A percentile compares a stretch with the other conserved stretches of the same genome.
phyloP scores from a whole-genome alignment of 2,329 filamentous ascomycete species.

The Claviceps fusiformis region DNA sequence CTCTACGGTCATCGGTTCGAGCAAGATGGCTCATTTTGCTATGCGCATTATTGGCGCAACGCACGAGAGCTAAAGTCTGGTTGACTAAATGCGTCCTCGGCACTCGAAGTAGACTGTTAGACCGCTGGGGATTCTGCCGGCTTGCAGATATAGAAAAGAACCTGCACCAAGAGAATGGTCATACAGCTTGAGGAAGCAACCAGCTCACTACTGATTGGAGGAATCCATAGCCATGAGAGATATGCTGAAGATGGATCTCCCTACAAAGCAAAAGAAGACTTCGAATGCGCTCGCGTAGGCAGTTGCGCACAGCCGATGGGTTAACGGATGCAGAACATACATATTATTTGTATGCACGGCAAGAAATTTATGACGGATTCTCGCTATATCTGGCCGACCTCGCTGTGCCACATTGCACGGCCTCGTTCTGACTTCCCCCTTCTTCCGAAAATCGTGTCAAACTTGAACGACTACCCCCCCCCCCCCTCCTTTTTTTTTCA shows the following conservation, averaged over 20 bases:
- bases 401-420: background rate
- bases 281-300: background rate
- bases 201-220: background rate
- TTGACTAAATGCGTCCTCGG: background rate
- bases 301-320: background rate
- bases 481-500: too few relatives aligned
- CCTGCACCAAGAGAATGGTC: background rate
- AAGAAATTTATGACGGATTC: too few relatives aligned
- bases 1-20: background rate
- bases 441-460: too few relatives aligned
- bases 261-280: background rate
- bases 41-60: background rate
- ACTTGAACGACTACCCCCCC: too few relatives aligned
- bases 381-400: background rate
- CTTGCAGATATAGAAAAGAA: background rate
- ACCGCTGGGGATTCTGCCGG: background rate
- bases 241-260: background rate
- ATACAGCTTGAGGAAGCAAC: background rate
- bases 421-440: background rate
- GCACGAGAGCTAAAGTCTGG: background rate
- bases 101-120: background rate
- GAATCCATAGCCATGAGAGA: background rate
- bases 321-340: background rate
- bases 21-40: too few relatives aligned
- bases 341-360: background rate